Evolutionary conservation across 2,329 filamentous ascomycete species (phyloP).

Genomic region (Tolypocladium pustulatum): DNA sequence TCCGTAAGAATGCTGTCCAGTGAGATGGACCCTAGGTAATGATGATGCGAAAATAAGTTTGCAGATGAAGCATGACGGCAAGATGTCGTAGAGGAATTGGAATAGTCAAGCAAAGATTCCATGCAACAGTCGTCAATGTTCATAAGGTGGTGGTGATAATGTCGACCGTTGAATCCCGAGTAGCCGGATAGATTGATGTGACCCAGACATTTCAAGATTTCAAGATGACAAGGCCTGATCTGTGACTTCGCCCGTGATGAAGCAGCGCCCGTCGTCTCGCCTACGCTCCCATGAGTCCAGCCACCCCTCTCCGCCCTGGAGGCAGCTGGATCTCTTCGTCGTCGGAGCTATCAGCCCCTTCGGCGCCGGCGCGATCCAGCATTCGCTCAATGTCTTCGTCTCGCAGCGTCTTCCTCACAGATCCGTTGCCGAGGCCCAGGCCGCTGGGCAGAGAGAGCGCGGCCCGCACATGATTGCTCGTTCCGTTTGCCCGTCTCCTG

Average conservation of each 20-base stretch:
- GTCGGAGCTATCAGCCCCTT: conserved; percentile 42
- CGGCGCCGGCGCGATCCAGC: conserved; percentile 41
- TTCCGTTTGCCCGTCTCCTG: conserved; percentile 31
- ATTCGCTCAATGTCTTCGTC: conserved; percentile 50
- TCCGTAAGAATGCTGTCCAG: neutral
- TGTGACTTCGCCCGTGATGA: neutral
- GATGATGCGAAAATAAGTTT: neutral
- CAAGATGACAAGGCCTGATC: neutral
- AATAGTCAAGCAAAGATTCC: neutral
- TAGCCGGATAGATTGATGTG: no score
- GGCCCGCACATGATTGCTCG: conserved; percentile 23
- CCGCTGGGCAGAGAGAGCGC: conserved; percentile 39
- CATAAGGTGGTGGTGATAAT: neutral
- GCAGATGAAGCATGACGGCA: neutral
- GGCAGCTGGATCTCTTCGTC: conserved; percentile 47
- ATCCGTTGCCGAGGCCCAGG: conserved; percentile 30
- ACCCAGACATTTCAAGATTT: neutral
- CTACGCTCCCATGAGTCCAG: conserved; percentile 18
- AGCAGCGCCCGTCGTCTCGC: neutral
- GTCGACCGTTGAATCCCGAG: neutral
- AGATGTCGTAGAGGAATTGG: neutral
- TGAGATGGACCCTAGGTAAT: neutral
- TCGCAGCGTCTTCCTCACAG: conserved; percentile 25
- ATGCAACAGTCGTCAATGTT: neutral
- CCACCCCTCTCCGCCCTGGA: conserved; percentile 15